These are phyloP conservation scores for Scheffersomyces titani DNA, from an alignment of 1,139 yeast genomes.

Conservation along the genomic window DNA sequence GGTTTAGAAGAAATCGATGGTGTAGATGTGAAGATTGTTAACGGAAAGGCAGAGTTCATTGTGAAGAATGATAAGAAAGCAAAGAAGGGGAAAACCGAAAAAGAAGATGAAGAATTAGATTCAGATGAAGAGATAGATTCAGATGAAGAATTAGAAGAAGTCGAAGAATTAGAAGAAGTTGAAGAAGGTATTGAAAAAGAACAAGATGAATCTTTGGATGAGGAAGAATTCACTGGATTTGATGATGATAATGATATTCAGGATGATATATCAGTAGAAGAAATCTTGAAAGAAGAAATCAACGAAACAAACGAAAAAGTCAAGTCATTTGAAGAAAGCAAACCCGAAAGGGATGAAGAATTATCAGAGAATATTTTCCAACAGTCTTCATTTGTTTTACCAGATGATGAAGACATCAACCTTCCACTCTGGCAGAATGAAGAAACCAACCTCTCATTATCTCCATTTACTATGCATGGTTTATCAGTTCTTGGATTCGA, in stretches of 20 bases:
- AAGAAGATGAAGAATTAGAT: conserved; percentile 9
- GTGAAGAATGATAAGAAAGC: conserved; percentile 43
- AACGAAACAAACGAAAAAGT: conserved; percentile 5
- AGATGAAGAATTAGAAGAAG: conserved; percentile 9
- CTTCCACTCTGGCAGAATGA: conserved; percentile 61
- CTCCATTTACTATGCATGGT: conserved; percentile 59
- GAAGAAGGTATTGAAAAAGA: conserved; percentile 13
- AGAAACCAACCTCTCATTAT: conserved; percentile 35
- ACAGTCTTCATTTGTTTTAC: conserved; percentile 27
- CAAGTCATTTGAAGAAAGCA: conserved; percentile 6
- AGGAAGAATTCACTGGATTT: neutral
- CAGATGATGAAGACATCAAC: conserved; percentile 41
- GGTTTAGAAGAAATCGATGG: conserved; percentile 95
- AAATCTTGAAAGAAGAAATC: conserved; percentile 10
- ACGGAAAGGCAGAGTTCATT: conserved; percentile 66
- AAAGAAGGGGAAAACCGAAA: conserved; percentile 11
- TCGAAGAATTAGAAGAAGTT: conserved; percentile 11
- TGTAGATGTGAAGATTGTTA: conserved; percentile 70
- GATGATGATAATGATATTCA: conserved; percentile 8
- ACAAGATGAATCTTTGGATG: conserved; percentile 8
- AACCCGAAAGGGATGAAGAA: conserved; percentile 8
- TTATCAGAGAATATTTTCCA: conserved; percentile 27
- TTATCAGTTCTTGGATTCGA: conserved; percentile 58
- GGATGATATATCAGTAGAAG: conserved; percentile 9
- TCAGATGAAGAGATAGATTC: conserved; percentile 6